These are phyloP conservation scores for Postia placenta DNA, from an alignment of 768 basidiomycete genomes.

Conservation along the genomic window DNA sequence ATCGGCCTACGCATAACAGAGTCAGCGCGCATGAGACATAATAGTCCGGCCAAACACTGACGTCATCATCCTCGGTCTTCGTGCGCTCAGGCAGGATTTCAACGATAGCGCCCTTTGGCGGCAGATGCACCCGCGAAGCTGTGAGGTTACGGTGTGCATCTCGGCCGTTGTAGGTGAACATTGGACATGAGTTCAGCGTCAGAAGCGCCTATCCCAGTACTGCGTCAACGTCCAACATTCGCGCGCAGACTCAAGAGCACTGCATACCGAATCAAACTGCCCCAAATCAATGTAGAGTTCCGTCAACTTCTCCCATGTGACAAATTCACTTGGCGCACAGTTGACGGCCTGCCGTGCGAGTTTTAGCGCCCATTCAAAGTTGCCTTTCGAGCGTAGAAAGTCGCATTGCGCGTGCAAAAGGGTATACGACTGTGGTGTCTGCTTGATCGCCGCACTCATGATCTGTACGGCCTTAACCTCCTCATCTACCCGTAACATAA, in stretches of 20 bases:
- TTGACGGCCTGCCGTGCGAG: constrained; percentile 94
- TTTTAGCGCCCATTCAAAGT: constrained; percentile 83
- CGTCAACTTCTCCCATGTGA: constrained; percentile 97
- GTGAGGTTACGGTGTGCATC: constrained; percentile 85
- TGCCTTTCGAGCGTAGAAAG: constrained; percentile 83
- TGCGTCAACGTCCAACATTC: neutral
- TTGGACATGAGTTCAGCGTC: constrained; percentile 97
- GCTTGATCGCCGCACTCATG: constrained; percentile 75
- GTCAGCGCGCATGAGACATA: neutral
- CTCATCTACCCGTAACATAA: constrained; percentile 56
- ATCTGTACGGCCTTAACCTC: constrained; percentile 98
- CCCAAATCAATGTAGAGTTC: constrained; percentile 90
- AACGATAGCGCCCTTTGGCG: constrained; percentile 77
- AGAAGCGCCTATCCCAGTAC: constrained; percentile 54
- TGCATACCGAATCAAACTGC: constrained; percentile 65
- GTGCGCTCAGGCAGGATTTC: constrained; percentile 86
- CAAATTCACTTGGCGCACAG: constrained; percentile 96
- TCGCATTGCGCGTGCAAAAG: constrained; percentile 93
- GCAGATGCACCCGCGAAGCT: constrained; percentile 77
- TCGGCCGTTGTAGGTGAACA: constrained; percentile 99
- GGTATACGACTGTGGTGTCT: constrained; percentile 89
- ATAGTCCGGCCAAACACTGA: constrained; percentile 22
- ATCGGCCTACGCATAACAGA: constrained; percentile 56
- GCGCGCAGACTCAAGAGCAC: neutral
- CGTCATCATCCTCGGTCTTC: constrained; percentile 82